phyloP scores from a whole-genome alignment of 1,139 yeast species.

The Zygosaccharomyces sapae region DNA sequence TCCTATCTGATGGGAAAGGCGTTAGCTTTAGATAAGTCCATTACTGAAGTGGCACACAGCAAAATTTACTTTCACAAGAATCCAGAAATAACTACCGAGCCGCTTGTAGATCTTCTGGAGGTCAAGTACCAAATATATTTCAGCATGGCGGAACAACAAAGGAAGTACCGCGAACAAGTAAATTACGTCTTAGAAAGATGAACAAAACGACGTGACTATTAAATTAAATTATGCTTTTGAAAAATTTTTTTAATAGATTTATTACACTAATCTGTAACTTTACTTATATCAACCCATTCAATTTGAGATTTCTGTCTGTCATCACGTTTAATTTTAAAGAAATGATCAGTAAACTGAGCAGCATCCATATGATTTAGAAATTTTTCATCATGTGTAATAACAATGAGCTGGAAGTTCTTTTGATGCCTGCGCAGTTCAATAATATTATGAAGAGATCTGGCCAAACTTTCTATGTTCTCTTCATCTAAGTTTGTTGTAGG shows the following conservation, averaged over 20 bases:
- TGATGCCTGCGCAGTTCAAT: slow-evolving; percentile 73
- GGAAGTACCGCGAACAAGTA: slow-evolving; percentile 33
- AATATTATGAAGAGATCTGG: slow-evolving; percentile 70
- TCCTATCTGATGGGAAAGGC: slow-evolving; percentile 37
- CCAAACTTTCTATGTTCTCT: slow-evolving; percentile 85
- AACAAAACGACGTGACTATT: not conserved
- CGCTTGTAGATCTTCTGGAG: slow-evolving; percentile 22
- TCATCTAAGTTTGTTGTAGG: slow-evolving; percentile 95
- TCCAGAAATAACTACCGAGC: not conserved
- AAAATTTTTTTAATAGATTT: too few relatives aligned
- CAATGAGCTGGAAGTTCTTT: slow-evolving; percentile 86
- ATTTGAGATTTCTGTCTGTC: slow-evolving; percentile 77
- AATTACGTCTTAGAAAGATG: not conserved
- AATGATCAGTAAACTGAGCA: slow-evolving; percentile 80
- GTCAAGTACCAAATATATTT: slow-evolving; percentile 37
- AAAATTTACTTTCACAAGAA: not conserved
- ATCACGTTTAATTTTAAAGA: slow-evolving; percentile 76
- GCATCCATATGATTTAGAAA: slow-evolving; percentile 85
- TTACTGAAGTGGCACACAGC: slow-evolving; percentile 4
- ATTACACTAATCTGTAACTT: slow-evolving; percentile 39
- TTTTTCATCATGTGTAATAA: slow-evolving; percentile 93
- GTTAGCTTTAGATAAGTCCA: slow-evolving; percentile 5
- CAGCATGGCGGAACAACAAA: slow-evolving; percentile 42
- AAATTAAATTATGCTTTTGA: too few relatives aligned
- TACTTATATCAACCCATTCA: slow-evolving; percentile 44